Base-by-base conservation (phyloP, 495 filamentous ascomycete species). In the Amniculicola lignicola region DNA sequence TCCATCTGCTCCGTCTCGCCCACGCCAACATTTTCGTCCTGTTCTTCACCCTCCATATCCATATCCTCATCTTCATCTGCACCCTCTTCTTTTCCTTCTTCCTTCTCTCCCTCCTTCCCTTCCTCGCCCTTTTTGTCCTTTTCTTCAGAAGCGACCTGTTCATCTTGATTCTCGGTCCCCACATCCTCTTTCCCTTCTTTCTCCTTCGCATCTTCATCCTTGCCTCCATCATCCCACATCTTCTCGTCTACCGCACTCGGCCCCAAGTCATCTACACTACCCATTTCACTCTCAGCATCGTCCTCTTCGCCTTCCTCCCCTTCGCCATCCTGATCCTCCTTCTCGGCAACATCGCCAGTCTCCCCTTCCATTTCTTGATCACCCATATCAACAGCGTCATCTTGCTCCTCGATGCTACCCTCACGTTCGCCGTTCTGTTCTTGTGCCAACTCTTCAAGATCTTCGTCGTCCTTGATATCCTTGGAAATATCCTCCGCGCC, bases 401-500 rank as follows among this genome's bases (percentile, higher is more conserved):
- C 82, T 40, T 76, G 70, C 33, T 84, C 79, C 29, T 77, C 72
- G 18, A 74, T 57, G 14, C 79, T 75, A 16, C 71, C 71, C 35
- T 79, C 65, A 2, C 56, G 31, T 31, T 68, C 54, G 14, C 42
- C 42, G n/a, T 46, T 38, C 29, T 62, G 51, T 57, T 96, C 84
- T 64, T 95, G 87, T 2, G 94, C 92, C 15, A 97, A 76, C 47
- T 99, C 94, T 1, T 86, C 84, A 11, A 99, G 69, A 69, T 97
- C 89, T 70, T 99, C 94, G 54, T 97, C 92, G 40, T 89, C 85
- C 54, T 87, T 80, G 41, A 99, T 84, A 66, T 97, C 92, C 62
- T 97, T 96, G 71, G 90, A 96, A 50, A 99, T 96, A 72, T 99
- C 91, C 65, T 97, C 89, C 1, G 85, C 89, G 21, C 90, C 94